Evolutionary conservation across 2,329 filamentous ascomycete species (phyloP).

Genomic region (Grosmannia penicillata): DNA sequence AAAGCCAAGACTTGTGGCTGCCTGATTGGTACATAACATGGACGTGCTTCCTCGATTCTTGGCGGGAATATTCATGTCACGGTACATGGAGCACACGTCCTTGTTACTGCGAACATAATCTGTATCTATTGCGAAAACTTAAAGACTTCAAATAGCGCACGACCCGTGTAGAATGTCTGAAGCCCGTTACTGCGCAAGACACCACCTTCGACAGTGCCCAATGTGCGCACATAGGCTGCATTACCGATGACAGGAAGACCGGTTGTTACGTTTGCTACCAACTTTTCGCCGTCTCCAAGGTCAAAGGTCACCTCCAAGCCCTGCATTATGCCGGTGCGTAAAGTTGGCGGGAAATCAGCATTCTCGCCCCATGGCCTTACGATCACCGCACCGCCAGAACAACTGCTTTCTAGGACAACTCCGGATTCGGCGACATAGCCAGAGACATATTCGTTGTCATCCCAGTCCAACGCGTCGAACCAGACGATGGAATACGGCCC

Average conservation of each 20-base stretch:
- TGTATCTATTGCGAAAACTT: too few relatives aligned
- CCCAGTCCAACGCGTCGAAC: conserved; percentile 20
- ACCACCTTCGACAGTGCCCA: neutral
- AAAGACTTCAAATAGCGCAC: too few relatives aligned
- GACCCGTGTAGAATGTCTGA: too few relatives aligned
- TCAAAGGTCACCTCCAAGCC: neutral
- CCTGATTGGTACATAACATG: too few relatives aligned
- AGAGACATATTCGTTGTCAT: conserved; percentile 12
- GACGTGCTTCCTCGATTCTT: too few relatives aligned
- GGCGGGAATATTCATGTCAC: too few relatives aligned
- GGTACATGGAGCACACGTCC: too few relatives aligned
- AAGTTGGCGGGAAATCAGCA: neutral
- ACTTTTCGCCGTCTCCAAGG: neutral
- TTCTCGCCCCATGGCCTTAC: conserved; percentile 3
- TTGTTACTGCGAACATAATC: too few relatives aligned
- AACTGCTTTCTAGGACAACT: neutral
- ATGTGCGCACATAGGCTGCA: neutral
- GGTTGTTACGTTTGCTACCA: neutral
- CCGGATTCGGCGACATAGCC: conserved; percentile 18
- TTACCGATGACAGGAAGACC: neutral
- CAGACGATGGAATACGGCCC: conserved; percentile 28
- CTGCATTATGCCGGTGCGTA: neutral
- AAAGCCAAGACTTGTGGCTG: too few relatives aligned
- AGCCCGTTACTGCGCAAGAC: too few relatives aligned
- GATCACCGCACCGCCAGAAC: neutral